A percentile compares a stretch with the other conserved stretches of the same genome.
phyloP scores from a whole-genome alignment of 352 stramenopile species.

The Phytophthora europaea region DNA sequence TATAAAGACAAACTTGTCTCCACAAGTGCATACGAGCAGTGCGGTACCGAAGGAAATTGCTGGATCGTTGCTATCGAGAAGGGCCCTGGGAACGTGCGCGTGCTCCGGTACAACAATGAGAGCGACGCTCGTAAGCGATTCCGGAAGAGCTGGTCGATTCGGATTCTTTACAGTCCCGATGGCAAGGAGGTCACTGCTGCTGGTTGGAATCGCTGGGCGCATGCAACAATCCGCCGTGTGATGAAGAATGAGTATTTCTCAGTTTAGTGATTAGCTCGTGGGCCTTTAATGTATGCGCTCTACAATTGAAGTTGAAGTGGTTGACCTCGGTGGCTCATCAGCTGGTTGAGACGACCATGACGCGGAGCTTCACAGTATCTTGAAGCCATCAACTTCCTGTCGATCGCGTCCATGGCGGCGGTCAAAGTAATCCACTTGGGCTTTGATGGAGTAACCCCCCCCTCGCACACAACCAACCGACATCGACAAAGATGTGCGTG shows the following conservation, averaged over 20 bases:
- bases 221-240: conserved; percentile 30
- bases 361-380: background rate
- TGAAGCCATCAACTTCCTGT: background rate
- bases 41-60: background rate
- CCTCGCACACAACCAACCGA: background rate
- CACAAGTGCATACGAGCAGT: conserved; percentile 22
- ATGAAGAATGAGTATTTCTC: conserved; percentile 28
- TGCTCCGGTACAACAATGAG: conserved; percentile 27
- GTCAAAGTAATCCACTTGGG: background rate
- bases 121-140: conserved; percentile 19
- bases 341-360: background rate
- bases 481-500: conserved; percentile 23
- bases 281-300: too few relatives aligned
- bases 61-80: conserved; percentile 37
- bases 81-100: conserved; percentile 27
- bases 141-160: conserved; percentile 26
- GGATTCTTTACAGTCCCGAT: conserved; percentile 27
- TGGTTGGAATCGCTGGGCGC: conserved; percentile 24
- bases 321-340: background rate
- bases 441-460: conserved; percentile 1
- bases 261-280: background rate
- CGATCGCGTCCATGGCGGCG: background rate
- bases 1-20: conserved; percentile 10
- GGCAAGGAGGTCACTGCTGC: conserved; percentile 17
- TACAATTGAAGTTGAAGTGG: conserved; percentile 21